Evolutionary conservation across 176 grass and related monocot genomes (phyloP), one percentile per base, ranked within the genome.

Genomic region (Bothriochloa decipiens): DNA sequence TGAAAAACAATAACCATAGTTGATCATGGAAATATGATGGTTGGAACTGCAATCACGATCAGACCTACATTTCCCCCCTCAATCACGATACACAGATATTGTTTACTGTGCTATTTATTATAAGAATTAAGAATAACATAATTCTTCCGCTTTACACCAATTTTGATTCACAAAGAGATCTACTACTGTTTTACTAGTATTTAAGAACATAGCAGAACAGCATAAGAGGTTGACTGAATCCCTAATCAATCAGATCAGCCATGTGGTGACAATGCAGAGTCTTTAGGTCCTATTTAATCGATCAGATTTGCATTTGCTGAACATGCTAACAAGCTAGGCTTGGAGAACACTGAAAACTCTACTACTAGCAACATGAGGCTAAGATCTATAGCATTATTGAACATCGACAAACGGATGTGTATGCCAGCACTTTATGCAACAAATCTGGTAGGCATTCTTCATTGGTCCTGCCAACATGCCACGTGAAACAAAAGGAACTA

Each of bases 401-500:
- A 29, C 25, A 77, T 39, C 6, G 1, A 9, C 73, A 64, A 32
- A 45, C 3, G 8, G 68, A 39, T 8, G 49, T 22, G 0, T 8
- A 65, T 29, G 41, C 3, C 26, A 32, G 29, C 18, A 61, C 53
- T 69, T 69, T 73, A 43, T 47, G 55, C 20, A 11, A 29, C 28
- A 7, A 82, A 76, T 69, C 26, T 46, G 17, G 49, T 3, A 37
- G 4, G 5, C 5, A 39, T 50, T 67, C 26, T 10, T 60, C 27
- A 35, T 49, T 63, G 41, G 63, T 72, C 10, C 57, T 49, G 6
- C 5, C 53, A 6, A 72, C 60, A 65, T 65, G 50, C 5, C 65
- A 50, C 46, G 42, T 63, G 65, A 79, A 26, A 61, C 49, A 26
- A 71, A 72, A 86, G 23, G 13, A 61, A 11, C 49, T 35, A 8